Evolutionary conservation across 2,329 filamentous ascomycete genomes (phyloP).

Genomic region (Lasiodiplodia sp.): DNA sequence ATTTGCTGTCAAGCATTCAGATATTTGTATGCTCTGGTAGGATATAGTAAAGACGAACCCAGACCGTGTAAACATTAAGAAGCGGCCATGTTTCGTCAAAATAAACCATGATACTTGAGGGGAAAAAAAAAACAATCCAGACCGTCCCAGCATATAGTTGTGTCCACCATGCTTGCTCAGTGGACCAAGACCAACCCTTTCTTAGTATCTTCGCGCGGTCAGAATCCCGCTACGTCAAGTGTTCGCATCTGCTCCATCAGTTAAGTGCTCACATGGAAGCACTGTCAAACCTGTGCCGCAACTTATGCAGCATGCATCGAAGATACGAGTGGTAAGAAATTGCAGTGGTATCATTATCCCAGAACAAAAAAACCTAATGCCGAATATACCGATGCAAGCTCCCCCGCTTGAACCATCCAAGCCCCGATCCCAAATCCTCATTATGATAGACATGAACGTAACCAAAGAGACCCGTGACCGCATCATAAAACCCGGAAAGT

Average conservation of each 20-base stretch:
- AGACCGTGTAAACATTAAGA: too few species aligned
- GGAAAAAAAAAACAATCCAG: too few species aligned
- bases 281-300: not conserved
- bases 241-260: not conserved
- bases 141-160: too few species aligned
- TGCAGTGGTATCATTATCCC: not conserved
- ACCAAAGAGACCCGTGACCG: slow-evolving; percentile 8
- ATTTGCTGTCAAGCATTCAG: not conserved
- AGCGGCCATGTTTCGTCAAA: not conserved
- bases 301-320: not conserved
- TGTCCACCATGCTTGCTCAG: too few species aligned
- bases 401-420: not conserved
- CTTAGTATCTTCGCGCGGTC: too few species aligned
- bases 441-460: slow-evolving; percentile 1
- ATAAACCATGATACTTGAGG: too few species aligned
- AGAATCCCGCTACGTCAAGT: too few species aligned
- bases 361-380: not conserved
- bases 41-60: too few species aligned
- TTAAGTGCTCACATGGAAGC: not conserved
- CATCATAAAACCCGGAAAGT: not conserved
- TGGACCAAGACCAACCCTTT: too few species aligned
- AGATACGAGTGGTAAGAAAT: not conserved
- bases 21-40: too few species aligned
- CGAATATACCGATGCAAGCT: not conserved
- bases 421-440: not conserved